Evolutionary conservation across 805 yeast species (phyloP).

Genomic region (Yamadazyma insecticola): DNA sequence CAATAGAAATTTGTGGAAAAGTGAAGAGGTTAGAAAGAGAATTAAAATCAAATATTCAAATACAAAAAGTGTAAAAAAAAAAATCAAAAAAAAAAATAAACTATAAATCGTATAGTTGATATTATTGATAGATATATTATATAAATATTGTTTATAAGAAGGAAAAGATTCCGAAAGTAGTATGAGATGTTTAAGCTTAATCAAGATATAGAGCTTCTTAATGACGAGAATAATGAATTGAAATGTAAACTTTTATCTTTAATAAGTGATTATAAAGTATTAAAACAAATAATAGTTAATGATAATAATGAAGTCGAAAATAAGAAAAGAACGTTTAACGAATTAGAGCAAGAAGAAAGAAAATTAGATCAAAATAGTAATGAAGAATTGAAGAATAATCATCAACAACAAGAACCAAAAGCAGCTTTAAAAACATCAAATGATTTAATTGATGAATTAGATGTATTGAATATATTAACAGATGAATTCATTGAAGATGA

Average conservation of each 20-base stretch:
- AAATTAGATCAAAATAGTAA: background rate
- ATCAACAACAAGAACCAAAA: too few relatives aligned
- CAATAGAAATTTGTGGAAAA: too few relatives aligned
- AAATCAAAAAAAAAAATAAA: too few relatives aligned
- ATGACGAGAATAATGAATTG: conserved; percentile 30
- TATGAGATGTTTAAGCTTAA: background rate
- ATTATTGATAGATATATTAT: too few relatives aligned
- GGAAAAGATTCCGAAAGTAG: background rate
- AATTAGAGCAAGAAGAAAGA: background rate
- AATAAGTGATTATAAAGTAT: conserved; percentile 37
- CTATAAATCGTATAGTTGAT: too few relatives aligned
- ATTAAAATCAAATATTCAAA: too few relatives aligned
- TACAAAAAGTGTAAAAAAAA: too few relatives aligned
- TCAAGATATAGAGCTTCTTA: conserved; percentile 13
- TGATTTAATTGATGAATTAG: background rate
- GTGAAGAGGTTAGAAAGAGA: too few relatives aligned
- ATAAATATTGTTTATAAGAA: too few relatives aligned
- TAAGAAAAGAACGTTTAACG: conserved; percentile 4
- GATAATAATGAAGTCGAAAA: conserved; percentile 1
- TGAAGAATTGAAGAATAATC: too few relatives aligned
- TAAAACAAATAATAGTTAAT: conserved; percentile 23
- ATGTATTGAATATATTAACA: background rate
- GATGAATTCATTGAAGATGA: conserved; percentile 11
- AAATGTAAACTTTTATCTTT: conserved; percentile 30
- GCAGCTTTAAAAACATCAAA: background rate